Evolutionary conservation across 306 rosid genomes (phyloP), one percentile per base, ranked within the genome.

Genomic region (Morella rubra): DNA sequence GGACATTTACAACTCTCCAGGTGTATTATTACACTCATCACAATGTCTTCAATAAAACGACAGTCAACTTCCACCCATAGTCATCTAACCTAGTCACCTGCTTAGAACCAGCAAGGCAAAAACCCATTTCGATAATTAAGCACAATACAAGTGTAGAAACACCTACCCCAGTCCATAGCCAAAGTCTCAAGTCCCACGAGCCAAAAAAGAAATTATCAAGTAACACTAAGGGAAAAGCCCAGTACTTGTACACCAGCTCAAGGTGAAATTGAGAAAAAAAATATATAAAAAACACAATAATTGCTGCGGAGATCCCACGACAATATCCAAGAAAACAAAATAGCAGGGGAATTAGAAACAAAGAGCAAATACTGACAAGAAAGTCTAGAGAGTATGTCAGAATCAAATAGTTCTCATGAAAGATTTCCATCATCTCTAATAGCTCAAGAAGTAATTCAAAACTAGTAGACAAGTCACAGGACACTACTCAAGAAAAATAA

Each of bases 111-210:
- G 71, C 44, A 56, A 44, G 37, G 11, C 37, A 46, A 67, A 73
- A 7, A 74, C 7, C 5, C 66, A 73, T 44, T 44, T 42, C 47
- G 64, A 44, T 14, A 74, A 44, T 27, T 66, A 66, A 15, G 53
- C 6, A 22, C 51, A 77, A 40, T 24, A 71, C 16, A 60, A 60
- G 69, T 40, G 45, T 19, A 73, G 44, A 52, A 60, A 22, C 66
- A 71, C 71, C 69, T 16, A n/a, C 2, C 40, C 16, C 32, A 64
- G 53, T 49, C 67, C 14, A 67, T 55, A 45, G 49, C 14, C 18
- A 59, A 54, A 45, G 32, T 27, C 32, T 27, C 32, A 27, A 27
- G 32, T 27, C 32, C 1, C 32, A 27, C 32, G 32, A 27, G 32
- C 32, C 32, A 27, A 27, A 27, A 27, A 27, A n/a, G n/a, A 54